phyloP scores from a whole-genome alignment of 305 asterid species.

The Salvia sclarea region DNA sequence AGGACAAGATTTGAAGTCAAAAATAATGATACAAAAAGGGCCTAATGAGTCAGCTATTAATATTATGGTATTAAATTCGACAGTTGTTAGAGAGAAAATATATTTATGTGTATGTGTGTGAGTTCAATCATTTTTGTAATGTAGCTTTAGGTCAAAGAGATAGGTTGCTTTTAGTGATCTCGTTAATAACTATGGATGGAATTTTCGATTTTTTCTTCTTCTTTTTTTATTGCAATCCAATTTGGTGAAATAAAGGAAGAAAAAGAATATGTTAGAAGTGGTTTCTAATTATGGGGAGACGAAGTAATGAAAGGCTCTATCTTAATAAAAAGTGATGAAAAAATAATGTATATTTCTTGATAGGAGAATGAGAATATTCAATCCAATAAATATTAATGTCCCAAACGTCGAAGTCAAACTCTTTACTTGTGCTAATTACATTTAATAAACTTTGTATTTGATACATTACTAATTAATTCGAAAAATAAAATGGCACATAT shows the following conservation, averaged over 20 bases:
- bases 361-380: background rate
- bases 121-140: constrained; percentile 33
- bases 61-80: constrained; percentile 30
- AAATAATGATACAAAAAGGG: constrained; percentile 15
- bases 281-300: background rate
- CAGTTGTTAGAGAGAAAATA: constrained; percentile 36
- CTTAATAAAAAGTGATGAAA: background rate
- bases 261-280: background rate
- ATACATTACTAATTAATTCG: background rate
- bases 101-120: background rate
- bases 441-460: background rate
- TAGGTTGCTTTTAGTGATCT: constrained; percentile 5
- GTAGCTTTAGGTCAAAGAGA: constrained; percentile 21
- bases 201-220: background rate
- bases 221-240: background rate
- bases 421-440: background rate
- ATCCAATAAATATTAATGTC: background rate
- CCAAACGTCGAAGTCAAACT: background rate
- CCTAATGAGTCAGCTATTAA: constrained; percentile 18
- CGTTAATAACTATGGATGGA: constrained; percentile 1
- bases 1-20: constrained; percentile 39
- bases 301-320: background rate
- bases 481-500: background rate
- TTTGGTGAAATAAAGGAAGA: background rate
- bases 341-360: background rate